Conservation (phyloP, 331 rosid genomes). For the Rhamnella rubrinervis region DNA sequence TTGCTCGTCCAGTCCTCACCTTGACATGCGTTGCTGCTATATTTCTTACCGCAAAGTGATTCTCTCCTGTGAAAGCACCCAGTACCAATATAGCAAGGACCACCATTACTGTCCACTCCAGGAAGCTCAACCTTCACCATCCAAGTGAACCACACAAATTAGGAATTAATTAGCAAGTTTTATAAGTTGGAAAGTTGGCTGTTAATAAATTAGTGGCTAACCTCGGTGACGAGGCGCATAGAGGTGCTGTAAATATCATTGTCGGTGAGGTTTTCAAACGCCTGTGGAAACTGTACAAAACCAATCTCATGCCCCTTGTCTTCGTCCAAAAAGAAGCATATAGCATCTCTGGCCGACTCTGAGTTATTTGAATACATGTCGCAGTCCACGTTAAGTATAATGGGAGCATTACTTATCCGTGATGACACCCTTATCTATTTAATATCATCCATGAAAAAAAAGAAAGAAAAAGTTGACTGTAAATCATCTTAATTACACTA, state of each 20-base stretch:
- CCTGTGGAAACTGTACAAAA: constrained; percentile 29
- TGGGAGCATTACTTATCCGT: constrained; percentile 17
- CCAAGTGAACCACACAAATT: neutral
- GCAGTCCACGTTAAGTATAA: constrained; percentile 37
- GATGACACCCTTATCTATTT: constrained; percentile 32
- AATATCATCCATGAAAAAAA: neutral
- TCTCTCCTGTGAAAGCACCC: constrained; percentile 56
- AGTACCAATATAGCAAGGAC: constrained; percentile 19
- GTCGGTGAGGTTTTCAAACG: constrained; percentile 21
- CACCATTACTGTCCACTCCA: constrained; percentile 23
- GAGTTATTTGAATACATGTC: constrained; percentile 38
- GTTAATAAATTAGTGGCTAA: neutral
- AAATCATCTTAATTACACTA: too few relatives aligned
- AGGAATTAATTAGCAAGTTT: neutral
- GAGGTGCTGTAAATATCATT: constrained; percentile 16
- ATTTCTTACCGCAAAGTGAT: constrained; percentile 54
- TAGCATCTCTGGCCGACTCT: constrained; percentile 14
- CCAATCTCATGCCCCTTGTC: constrained; percentile 27
- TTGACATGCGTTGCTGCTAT: constrained; percentile 26
- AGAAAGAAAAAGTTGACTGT: too few relatives aligned
- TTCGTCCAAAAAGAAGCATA: constrained; percentile 32
- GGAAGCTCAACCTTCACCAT: constrained; percentile 13
- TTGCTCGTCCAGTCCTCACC: constrained; percentile 26
- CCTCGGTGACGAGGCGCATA: neutral
- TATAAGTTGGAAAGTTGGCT: too few relatives aligned